Evolutionary conservation across 1,139 yeast genomes (phyloP).

Genomic region (Hanseniaspora sp.): DNA sequence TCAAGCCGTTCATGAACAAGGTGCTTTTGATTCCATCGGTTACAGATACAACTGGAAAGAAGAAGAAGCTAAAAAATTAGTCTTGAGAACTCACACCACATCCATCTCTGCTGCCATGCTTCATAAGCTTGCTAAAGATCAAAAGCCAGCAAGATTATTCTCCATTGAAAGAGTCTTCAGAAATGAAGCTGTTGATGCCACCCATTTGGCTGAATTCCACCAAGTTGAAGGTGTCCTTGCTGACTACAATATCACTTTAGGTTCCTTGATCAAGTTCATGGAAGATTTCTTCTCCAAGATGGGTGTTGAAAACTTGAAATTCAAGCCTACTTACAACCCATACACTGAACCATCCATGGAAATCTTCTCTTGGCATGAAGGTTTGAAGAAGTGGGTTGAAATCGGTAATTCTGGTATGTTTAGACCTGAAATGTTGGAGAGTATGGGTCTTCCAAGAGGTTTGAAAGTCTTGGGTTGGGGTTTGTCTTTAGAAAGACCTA

Average conservation of each 20-base stretch:
- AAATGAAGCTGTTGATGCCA: constrained; percentile 98
- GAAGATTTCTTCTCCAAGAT: constrained; percentile 90
- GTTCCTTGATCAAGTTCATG: constrained; percentile 97
- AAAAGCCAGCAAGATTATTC: constrained; percentile 83
- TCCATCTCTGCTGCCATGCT: constrained; percentile 85
- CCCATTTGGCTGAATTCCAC: constrained; percentile 99
- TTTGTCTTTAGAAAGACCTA: constrained; percentile 91
- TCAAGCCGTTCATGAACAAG: constrained; percentile 74
- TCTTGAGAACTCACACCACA: constrained; percentile 93
- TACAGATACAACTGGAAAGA: constrained; percentile 96
- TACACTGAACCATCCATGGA: constrained; percentile 98
- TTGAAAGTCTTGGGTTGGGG: constrained; percentile 97
- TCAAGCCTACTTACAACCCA: constrained; percentile 97
- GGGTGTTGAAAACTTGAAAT: constrained; percentile 92
- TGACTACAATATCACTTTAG: constrained; percentile 86
- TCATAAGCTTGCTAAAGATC: constrained; percentile 76
- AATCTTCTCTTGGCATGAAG: constrained; percentile 93
- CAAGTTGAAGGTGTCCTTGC: constrained; percentile 99
- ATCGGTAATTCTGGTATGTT: constrained; percentile 99
- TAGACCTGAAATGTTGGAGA: constrained; percentile 97
- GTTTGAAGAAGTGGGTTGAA: constrained; percentile 94
- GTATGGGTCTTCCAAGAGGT: constrained; percentile 94
- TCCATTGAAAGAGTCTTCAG: constrained; percentile 92
- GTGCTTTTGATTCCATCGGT: constrained; percentile 90
- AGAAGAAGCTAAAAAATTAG: constrained; percentile 81